Base-by-base conservation (phyloP, 345 rosid species). In the Camelina laxa region DNA sequence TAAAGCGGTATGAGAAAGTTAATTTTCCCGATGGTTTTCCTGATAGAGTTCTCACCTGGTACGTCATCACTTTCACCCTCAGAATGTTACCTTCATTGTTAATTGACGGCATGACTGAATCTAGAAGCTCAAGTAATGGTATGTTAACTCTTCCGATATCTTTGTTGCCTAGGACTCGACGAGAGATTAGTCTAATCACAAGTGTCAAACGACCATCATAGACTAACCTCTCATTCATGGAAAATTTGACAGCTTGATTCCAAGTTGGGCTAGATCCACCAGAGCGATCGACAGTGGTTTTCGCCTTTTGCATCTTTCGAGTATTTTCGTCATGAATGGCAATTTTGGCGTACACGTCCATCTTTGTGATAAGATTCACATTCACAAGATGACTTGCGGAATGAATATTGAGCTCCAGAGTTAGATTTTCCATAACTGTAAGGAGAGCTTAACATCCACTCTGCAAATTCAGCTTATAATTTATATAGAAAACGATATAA, bases 1-100 rank as follows among this genome's bases (percentile, higher is more conserved):
- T 84, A 20, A 90, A 84, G 74, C 75, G 85, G 76, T 67, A 90
- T 20, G 92, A 86, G 50, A 93, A 86, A 14, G 33, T 67, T n/a
- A 93, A 51, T 27, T 63, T 73, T 5, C 97, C 98, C 73, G 81
- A 82, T 1, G 81, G 70, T 80, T 82, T 93, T 19, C 93, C 97
- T 0, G 89, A 87, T 0, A 82, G 69, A 41, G 61, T 81, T 51
- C 83, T 75, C 8, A 91, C 91, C 59, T 83, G 85, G 58, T 84
- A 91, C 33, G 76, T 87, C 2, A 85, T 84, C 10, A 72, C 63
- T n/a, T 74, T 51, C 84, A 81, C 67, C 15, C 12, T 64, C 2
- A 81, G 60, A 19, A 56, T 71, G 17, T 63, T 70, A 42, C 47
- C n/a, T 4, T 65, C 70, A 7, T 48, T 22, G 49, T 35, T 67